Conservation (phyloP, 768 basidiomycete genomes). For the Saitozyma podzolica region DNA sequence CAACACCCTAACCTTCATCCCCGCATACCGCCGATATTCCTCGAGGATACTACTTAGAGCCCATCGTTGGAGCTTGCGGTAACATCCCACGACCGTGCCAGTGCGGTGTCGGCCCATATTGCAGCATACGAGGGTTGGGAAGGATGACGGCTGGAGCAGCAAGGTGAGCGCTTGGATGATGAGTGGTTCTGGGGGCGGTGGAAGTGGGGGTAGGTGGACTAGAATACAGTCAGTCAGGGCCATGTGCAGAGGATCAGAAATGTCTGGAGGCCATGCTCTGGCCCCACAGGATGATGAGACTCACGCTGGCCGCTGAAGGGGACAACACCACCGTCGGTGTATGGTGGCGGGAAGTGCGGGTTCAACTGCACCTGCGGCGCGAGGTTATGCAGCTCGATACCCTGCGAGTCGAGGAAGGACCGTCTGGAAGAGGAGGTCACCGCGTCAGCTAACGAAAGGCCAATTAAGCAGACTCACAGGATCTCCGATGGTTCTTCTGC, state of each 20-base stretch:
- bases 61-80: constrained; percentile 53
- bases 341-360: constrained; percentile 48
- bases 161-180: constrained; percentile 53
- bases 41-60: constrained; percentile 50
- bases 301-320: constrained; percentile 40
- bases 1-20: constrained; percentile 51
- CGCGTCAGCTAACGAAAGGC: constrained; percentile 1
- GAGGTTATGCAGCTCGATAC: constrained; percentile 50
- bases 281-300: neutral
- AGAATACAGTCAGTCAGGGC: neutral
- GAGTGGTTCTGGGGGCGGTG: constrained; percentile 51
- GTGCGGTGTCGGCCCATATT: constrained; percentile 52
- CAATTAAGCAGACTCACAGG: constrained; percentile 36
- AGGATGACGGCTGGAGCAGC: constrained; percentile 49
- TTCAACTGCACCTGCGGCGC: constrained; percentile 42
- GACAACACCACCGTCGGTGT: constrained; percentile 39
- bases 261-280: neutral
- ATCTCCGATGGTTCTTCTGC: constrained; percentile 52
- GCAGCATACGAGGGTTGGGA: constrained; percentile 52
- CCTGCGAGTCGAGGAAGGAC: constrained; percentile 49
- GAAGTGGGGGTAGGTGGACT: constrained; percentile 47
- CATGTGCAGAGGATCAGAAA: neutral
- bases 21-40: constrained; percentile 53
- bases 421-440: constrained; percentile 7
- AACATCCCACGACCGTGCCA: constrained; percentile 51